A percentile compares a stretch with the other conserved stretches of the same genome.
phyloP scores from a whole-genome alignment of 1,284 basidiomycete species.

The Cystobasidium sp. region DNA sequence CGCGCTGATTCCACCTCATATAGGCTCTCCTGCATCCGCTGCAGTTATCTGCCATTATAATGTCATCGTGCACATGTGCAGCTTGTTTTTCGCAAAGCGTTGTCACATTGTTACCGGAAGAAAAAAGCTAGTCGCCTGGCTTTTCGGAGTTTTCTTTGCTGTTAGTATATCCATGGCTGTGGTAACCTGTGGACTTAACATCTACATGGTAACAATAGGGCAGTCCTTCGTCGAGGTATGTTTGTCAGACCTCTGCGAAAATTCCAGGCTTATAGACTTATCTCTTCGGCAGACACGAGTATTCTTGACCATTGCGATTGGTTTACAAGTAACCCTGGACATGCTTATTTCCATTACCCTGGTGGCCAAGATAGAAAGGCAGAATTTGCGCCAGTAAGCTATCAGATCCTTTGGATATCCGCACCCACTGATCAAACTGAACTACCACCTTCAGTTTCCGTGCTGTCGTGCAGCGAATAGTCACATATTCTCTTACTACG shows the following conservation, averaged over 20 bases:
- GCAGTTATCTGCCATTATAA: conserved; percentile 7
- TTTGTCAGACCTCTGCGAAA: background rate
- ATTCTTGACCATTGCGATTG: background rate
- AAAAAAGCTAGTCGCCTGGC: background rate
- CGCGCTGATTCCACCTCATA: background rate
- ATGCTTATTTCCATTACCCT: conserved; percentile 4
- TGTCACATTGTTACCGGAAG: conserved; percentile 15
- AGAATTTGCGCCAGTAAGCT: conserved; percentile 10
- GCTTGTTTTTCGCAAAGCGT: conserved; percentile 20
- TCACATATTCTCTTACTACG: conserved; percentile 4
- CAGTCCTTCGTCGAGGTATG: background rate
- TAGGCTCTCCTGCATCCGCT: background rate
- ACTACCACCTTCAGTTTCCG: background rate
- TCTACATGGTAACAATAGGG: background rate
- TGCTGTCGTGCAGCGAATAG: background rate
- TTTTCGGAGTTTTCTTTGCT: background rate
- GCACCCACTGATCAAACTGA: no score
- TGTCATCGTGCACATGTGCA: conserved; percentile 5
- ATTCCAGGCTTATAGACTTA: background rate
- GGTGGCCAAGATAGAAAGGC: background rate
- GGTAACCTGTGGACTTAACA: background rate
- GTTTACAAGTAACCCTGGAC: conserved; percentile 2
- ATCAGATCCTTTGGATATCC: no score
- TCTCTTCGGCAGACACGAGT: background rate
- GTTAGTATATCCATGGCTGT: background rate